Percentiles rank a stretch among this genome's conserved stretches.
Evolutionary conservation across 768 basidiomycete genomes (phyloP).

Genomic region (Lepiota venenata): DNA sequence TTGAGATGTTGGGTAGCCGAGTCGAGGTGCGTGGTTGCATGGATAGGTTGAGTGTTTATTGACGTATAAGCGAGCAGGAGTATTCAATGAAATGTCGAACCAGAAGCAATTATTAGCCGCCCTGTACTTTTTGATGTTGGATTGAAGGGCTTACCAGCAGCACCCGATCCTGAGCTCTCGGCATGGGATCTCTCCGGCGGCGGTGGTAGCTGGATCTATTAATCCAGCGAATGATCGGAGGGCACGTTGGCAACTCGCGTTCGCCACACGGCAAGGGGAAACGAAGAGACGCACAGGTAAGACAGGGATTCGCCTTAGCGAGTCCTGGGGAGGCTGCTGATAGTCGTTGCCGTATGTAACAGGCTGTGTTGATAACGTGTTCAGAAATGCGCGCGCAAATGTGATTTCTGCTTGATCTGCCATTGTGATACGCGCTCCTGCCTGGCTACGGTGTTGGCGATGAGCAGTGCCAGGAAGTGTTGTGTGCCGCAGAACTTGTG

Average conservation of each 20-base stretch:
- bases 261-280: background rate
- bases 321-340: slow-evolving; percentile 64
- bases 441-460: background rate
- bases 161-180: background rate
- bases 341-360: slow-evolving; percentile 72
- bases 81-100: background rate
- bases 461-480: background rate
- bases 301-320: slow-evolving; percentile 66
- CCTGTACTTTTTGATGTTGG: background rate
- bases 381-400: slow-evolving; percentile 65
- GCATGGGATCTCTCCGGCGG: slow-evolving; percentile 4
- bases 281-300: slow-evolving; percentile 48
- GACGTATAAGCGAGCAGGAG: no score
- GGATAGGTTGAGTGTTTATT: no score
- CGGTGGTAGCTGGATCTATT: slow-evolving; percentile 7
- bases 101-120: background rate
- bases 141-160: background rate
- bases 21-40: background rate
- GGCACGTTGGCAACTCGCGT: background rate
- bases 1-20: background rate
- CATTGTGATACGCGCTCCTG: slow-evolving; percentile 20
- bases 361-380: slow-evolving; percentile 63
- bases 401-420: slow-evolving; percentile 58
- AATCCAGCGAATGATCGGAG: no score
- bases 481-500: background rate